phyloP scores from a whole-genome alignment of 2,329 filamentous ascomycete species.

The Neofusicoccum umdonicola region DNA sequence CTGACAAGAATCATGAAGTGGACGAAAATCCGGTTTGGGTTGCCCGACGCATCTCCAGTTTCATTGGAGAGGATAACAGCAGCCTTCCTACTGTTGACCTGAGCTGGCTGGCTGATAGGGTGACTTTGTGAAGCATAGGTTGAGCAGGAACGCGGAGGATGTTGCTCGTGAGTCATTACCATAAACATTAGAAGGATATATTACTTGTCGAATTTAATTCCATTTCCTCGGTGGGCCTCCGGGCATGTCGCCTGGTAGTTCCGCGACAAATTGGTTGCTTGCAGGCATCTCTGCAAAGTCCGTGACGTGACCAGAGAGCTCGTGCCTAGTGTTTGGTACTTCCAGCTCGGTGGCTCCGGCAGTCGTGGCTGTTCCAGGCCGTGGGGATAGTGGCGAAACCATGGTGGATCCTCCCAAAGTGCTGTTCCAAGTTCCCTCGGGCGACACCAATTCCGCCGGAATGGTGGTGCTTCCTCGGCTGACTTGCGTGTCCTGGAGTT shows the following conservation, averaged over 20 bases:
- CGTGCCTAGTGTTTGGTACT: background rate
- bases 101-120: too few species aligned
- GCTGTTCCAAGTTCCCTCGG: background rate
- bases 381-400: background rate
- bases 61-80: too few species aligned
- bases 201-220: background rate
- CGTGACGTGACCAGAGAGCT: background rate
- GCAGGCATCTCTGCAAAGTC: conserved; percentile 9
- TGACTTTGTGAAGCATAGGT: too few species aligned
- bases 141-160: too few species aligned
- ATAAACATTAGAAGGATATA: background rate
- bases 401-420: background rate
- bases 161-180: too few species aligned
- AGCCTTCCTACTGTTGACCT: too few species aligned
- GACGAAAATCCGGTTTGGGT: too few species aligned
- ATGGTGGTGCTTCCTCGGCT: background rate
- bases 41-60: too few species aligned
- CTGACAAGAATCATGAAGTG: too few species aligned
- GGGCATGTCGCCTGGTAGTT: background rate
- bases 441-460: background rate
- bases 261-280: background rate
- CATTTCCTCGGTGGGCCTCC: background rate
- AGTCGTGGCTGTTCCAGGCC: background rate
- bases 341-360: background rate
- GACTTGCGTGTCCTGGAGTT: background rate